Conservation (phyloP, 805 yeast genomes). For the Metschnikowia orientalis region DNA sequence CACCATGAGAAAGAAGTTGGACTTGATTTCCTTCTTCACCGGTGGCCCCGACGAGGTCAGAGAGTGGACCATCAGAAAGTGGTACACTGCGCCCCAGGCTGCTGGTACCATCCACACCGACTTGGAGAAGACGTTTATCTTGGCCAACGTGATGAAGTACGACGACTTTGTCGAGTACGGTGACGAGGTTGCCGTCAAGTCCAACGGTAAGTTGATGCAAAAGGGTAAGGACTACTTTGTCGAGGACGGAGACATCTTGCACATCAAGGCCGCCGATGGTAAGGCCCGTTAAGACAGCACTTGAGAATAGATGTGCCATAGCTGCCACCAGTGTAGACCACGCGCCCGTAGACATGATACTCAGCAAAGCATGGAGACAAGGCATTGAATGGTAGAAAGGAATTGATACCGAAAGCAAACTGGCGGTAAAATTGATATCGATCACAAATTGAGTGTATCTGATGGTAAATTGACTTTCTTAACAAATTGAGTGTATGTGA, state of each 20-base stretch:
- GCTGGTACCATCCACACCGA: constrained; percentile 90
- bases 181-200: constrained; percentile 78
- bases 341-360: too few species aligned
- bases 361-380: too few species aligned
- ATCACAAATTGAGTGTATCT: too few species aligned
- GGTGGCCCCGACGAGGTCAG: constrained; percentile 82
- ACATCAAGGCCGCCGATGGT: constrained; percentile 93
- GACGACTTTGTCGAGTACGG: constrained; percentile 51
- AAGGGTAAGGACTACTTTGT: constrained; percentile 95
- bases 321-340: too few species aligned
- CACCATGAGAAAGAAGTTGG: constrained; percentile 62
- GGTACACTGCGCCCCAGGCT: constrained; percentile 79
- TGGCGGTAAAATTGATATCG: too few species aligned
- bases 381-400: too few species aligned
- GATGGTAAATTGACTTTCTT: too few species aligned
- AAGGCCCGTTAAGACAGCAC: constrained; percentile 48
- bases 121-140: constrained; percentile 72
- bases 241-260: constrained; percentile 90
- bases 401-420: too few species aligned
- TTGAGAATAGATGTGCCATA: not conserved
- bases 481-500: too few species aligned
- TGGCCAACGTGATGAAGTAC: constrained; percentile 70
- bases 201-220: constrained; percentile 82
- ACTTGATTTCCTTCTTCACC: constrained; percentile 78
- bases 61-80: constrained; percentile 82